Evolutionary conservation across 768 basidiomycete genomes (phyloP).

Genomic region (Lentinus tigrinus): DNA sequence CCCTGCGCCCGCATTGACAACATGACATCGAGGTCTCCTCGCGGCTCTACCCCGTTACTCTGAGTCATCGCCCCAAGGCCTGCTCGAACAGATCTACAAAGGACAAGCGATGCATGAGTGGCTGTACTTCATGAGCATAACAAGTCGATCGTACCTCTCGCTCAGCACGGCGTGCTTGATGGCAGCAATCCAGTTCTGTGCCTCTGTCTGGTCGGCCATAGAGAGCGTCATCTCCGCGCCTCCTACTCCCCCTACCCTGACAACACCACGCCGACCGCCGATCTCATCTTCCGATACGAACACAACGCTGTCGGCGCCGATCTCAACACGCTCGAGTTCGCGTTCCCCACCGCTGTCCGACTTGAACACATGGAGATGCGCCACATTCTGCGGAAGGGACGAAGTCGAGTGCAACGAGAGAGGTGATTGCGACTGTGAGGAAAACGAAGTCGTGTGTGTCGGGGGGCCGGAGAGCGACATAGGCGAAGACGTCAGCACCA

Average conservation of each 20-base stretch:
- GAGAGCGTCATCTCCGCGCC: conserved; percentile 45
- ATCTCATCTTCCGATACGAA: conserved; percentile 60
- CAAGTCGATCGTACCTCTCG: conserved; percentile 51
- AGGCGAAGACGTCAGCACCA: conserved; percentile 47
- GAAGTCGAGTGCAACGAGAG: conserved; percentile 31
- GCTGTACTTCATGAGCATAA: not conserved
- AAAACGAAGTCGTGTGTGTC: conserved; percentile 12
- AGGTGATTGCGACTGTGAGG: conserved; percentile 5
- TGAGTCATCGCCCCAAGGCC: conserved; percentile 53
- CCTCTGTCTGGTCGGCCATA: conserved; percentile 56
- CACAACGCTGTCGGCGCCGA: conserved; percentile 74
- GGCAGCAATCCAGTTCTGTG: conserved; percentile 72
- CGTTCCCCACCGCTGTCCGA: conserved; percentile 51
- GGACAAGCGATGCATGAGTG: conserved; percentile 1
- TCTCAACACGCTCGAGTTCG: conserved; percentile 73
- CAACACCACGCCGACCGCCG: conserved; percentile 47
- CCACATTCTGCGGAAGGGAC: conserved; percentile 29
- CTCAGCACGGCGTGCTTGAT: conserved; percentile 73
- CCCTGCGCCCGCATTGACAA: conserved; percentile 74
- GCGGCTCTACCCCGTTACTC: conserved; percentile 52
- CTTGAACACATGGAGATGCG: conserved; percentile 72
- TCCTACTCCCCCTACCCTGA: conserved; percentile 63
- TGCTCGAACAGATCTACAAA: conserved; percentile 61
- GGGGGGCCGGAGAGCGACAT: conserved; percentile 1
- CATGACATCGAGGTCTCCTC: conserved; percentile 83